Evolutionary conservation across 2,329 filamentous ascomycete species (phyloP).

Genomic region (Ramularia collo-cygni): DNA sequence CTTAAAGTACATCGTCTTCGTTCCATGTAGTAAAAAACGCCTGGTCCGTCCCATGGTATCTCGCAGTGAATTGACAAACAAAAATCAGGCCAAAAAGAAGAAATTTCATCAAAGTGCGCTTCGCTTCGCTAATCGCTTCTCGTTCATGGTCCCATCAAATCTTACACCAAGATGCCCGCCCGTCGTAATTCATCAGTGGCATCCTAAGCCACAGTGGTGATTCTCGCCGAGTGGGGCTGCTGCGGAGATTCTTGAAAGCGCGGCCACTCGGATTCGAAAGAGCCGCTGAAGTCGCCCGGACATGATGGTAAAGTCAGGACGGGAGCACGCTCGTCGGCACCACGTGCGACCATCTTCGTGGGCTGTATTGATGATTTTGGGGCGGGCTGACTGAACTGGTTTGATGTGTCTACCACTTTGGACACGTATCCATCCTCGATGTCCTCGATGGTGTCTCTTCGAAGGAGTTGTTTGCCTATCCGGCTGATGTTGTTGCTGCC

Average conservation of each 20-base stretch:
- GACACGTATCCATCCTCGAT: slow-evolving; percentile 7
- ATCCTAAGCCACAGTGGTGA: slow-evolving; percentile 1
- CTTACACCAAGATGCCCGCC: too few relatives aligned
- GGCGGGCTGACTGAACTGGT: not conserved
- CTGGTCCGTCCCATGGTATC: too few relatives aligned
- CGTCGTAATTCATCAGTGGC: not conserved
- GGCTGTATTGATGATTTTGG: slow-evolving; percentile 10
- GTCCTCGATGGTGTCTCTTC: slow-evolving; percentile 6
- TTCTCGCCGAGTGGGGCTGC: not conserved
- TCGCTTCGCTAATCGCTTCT: too few relatives aligned
- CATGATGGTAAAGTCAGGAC: slow-evolving; percentile 26
- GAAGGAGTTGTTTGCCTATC: slow-evolving; percentile 11
- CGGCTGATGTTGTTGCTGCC: slow-evolving; percentile 17
- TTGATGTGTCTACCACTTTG: not conserved
- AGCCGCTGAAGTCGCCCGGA: slow-evolving; percentile 15
- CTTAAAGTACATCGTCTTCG: too few relatives aligned
- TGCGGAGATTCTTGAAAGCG: not conserved
- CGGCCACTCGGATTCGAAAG: not conserved
- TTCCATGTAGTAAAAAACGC: too few relatives aligned
- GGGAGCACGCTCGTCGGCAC: slow-evolving; percentile 28
- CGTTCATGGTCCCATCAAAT: too few relatives aligned
- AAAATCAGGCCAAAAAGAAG: too few relatives aligned
- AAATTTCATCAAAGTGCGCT: too few relatives aligned
- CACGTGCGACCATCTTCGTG: slow-evolving; percentile 27
- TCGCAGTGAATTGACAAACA: too few relatives aligned